Conservation (phyloP, 2,329 filamentous ascomycete species). For the Talaromyces marneffei region DNA sequence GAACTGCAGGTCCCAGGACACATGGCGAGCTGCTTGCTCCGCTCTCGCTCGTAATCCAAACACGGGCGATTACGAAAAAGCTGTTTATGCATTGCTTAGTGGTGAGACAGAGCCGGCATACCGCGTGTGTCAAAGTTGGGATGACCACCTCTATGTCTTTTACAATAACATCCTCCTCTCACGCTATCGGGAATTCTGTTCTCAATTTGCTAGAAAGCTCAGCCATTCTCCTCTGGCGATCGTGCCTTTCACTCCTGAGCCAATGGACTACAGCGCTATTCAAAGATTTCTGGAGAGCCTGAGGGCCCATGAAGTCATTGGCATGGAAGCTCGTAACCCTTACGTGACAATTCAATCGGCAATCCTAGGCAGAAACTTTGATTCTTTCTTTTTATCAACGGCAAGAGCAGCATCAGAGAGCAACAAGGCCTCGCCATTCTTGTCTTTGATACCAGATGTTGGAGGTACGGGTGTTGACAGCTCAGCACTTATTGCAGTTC, state of each 20-base stretch:
- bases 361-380: slow-evolving; percentile 39
- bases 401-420: slow-evolving; percentile 38
- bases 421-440: slow-evolving; percentile 23
- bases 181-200: slow-evolving; percentile 67
- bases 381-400: slow-evolving; percentile 36
- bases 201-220: slow-evolving; percentile 39
- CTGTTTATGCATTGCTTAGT: slow-evolving; percentile 84
- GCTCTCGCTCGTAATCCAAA: slow-evolving; percentile 56
- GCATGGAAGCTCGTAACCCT: slow-evolving; percentile 38
- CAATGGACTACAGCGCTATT: slow-evolving; percentile 40
- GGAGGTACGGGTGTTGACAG: slow-evolving; percentile 52
- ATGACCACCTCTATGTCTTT: slow-evolving; percentile 79
- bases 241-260: slow-evolving; percentile 52
- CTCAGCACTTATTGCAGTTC: slow-evolving; percentile 32
- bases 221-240: slow-evolving; percentile 52
- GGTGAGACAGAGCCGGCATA: slow-evolving; percentile 76
- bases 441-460: slow-evolving; percentile 31
- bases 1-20: slow-evolving; percentile 35
- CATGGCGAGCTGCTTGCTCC: slow-evolving; percentile 35
- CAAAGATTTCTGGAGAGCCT: slow-evolving; percentile 34
- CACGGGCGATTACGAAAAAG: slow-evolving; percentile 72
- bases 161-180: slow-evolving; percentile 80
- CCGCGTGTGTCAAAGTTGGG: slow-evolving; percentile 70
- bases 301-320: slow-evolving; percentile 31
- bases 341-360: slow-evolving; percentile 41